A percentile compares a stretch with the other conserved stretches of the same genome.
phyloP scores from a whole-genome alignment of 169 alveolate genomes.

The Amoebophrya sp. region DNA sequence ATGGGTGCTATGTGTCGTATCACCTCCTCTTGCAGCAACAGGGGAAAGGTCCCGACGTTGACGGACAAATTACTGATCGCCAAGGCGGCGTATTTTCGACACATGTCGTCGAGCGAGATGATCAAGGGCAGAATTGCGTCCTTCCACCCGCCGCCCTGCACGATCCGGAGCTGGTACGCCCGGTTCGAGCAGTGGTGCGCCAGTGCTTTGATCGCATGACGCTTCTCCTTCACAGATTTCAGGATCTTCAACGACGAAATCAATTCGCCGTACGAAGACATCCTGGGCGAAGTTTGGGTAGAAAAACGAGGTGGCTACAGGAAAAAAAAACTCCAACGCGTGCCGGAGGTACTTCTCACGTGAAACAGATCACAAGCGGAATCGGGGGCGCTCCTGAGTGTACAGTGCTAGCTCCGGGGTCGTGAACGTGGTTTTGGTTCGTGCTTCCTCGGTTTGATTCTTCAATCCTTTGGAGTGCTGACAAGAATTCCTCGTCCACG shows the following conservation, averaged over 20 bases:
- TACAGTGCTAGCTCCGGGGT: no score
- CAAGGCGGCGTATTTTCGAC: constrained; percentile 49
- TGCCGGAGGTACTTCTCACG: no score
- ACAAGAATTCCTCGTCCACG: no score
- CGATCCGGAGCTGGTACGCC: constrained; percentile 39
- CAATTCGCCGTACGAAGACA: constrained; percentile 48
- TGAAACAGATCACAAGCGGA: no score
- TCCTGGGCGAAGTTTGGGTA: background rate
- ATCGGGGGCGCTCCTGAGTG: no score
- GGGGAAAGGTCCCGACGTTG: constrained; percentile 38
- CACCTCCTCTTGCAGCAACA: constrained; percentile 47
- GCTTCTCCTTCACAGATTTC: constrained; percentile 46
- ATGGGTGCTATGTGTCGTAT: constrained; percentile 24
- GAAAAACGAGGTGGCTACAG: no score
- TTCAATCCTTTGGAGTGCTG: no score
- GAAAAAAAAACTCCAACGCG: no score
- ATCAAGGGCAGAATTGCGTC: constrained; percentile 48
- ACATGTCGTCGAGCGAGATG: constrained; percentile 44
- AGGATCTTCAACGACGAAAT: constrained; percentile 43
- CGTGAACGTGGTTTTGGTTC: no score
- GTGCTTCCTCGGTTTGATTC: no score
- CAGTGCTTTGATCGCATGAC: constrained; percentile 52
- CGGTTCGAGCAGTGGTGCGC: constrained; percentile 48
- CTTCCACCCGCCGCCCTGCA: constrained; percentile 47
- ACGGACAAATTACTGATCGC: constrained; percentile 44